Percentiles rank a stretch among this genome's conserved stretches.
phyloP scores from a whole-genome alignment of 768 basidiomycete genomes.

The Russula dissimulans region DNA sequence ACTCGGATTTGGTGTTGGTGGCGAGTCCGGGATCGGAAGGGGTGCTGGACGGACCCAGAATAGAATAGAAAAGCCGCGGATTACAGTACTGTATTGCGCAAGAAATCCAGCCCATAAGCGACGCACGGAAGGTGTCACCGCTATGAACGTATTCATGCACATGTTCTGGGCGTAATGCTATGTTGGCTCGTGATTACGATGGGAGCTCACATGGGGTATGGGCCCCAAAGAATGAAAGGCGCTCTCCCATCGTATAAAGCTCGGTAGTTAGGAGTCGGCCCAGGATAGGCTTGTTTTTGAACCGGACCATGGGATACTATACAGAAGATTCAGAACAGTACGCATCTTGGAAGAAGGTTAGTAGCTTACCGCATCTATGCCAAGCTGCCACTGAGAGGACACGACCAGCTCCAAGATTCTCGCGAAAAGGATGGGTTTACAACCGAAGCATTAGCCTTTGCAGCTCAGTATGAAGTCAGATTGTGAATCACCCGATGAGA shows the following conservation, averaged over 20 bases:
- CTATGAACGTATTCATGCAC: not conserved
- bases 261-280: not conserved
- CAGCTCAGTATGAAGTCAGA: constrained; percentile 12
- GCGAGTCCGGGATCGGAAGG: no score
- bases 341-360: constrained; percentile 8
- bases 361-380: not conserved
- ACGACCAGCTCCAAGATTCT: not conserved
- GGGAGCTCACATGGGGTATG: not conserved
- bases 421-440: not conserved
- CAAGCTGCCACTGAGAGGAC: not conserved
- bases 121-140: not conserved
- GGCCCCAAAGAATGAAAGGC: not conserved
- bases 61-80: no score
- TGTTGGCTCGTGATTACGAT: not conserved
- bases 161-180: not conserved
- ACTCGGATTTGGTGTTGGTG: no score
- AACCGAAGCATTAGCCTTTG: not conserved
- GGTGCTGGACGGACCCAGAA: no score
- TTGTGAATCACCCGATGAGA: not conserved
- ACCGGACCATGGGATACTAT: constrained; percentile 3
- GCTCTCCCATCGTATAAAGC: not conserved
- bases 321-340: constrained; percentile 6
- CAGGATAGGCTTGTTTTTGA: no score
- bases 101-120: no score
- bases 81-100: no score